Percentiles rank a stretch among this genome's conserved stretches.
Evolutionary conservation across 2,329 filamentous ascomycete species (phyloP).

Genomic region (Phaeosphaeriaceae sp.): DNA sequence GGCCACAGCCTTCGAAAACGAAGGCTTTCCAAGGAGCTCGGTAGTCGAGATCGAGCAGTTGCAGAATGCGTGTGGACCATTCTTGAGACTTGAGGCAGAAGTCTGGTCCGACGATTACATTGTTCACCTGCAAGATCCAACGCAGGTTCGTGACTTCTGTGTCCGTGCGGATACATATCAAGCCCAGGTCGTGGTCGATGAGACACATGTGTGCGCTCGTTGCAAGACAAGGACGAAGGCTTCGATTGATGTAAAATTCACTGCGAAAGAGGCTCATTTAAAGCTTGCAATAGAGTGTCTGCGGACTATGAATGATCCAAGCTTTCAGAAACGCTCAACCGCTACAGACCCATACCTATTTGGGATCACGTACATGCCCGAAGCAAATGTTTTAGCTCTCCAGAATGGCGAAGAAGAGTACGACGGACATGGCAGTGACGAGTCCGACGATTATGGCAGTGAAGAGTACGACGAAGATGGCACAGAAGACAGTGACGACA

Average conservation of each 20-base stretch:
- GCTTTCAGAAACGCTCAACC: neutral
- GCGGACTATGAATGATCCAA: neutral
- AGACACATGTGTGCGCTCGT: neutral
- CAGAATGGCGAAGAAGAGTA: too few species aligned
- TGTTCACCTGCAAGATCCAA: neutral
- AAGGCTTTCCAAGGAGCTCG: neutral
- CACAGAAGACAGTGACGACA: too few species aligned
- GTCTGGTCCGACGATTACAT: neutral
- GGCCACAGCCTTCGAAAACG: neutral
- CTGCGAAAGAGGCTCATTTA: neutral
- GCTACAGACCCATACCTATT: neutral
- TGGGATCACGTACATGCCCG: neutral
- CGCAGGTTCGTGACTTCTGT: constrained; percentile 1
- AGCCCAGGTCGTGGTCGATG: neutral
- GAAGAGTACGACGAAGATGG: too few species aligned
- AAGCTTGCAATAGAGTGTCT: neutral
- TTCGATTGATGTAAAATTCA: neutral
- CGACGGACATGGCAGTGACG: too few species aligned
- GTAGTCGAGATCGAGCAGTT: neutral
- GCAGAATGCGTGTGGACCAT: constrained; percentile 1
- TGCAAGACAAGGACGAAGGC: neutral
- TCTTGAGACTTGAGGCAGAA: constrained; percentile 1
- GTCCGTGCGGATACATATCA: neutral
- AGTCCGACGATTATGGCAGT: too few species aligned
- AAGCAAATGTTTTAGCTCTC: too few species aligned